These are phyloP conservation scores for Pichia occidentalis DNA, from an alignment of 805 yeast species.

Conservation along the genomic window DNA sequence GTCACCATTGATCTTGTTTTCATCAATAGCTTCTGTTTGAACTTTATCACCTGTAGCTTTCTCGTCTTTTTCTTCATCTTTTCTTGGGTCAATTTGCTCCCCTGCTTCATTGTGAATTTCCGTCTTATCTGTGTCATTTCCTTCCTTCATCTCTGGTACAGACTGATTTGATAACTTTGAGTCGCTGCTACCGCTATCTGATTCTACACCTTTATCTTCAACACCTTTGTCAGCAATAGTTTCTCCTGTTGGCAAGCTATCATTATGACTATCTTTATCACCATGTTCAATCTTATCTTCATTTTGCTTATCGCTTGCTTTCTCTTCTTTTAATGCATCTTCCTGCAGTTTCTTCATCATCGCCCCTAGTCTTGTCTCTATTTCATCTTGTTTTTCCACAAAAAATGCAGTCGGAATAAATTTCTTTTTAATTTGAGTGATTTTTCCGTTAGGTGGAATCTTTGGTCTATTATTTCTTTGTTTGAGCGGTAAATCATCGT, in stretches of 20 bases:
- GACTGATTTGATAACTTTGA: no score
- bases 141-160: no score
- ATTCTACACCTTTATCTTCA: no score
- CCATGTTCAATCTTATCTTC: not conserved
- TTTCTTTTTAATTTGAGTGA: conserved; percentile 62
- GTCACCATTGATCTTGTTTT: not conserved
- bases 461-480: conserved; percentile 69
- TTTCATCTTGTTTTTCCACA: conserved; percentile 34
- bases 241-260: no score
- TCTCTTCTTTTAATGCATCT: not conserved
- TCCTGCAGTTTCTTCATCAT: not conserved
- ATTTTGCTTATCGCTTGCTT: no score
- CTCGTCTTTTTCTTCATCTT: no score
- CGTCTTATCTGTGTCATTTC: no score
- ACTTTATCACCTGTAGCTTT: not conserved
- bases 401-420: conserved; percentile 48
- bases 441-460: conserved; percentile 87
- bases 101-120: no score
- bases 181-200: no score
- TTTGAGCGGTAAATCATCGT: conserved; percentile 78
- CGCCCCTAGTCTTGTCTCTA: conserved; percentile 8
- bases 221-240: no score
- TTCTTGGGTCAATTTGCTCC: no score
- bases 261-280: no score
- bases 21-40: not conserved